phyloP scores from a whole-genome alignment of 2,329 filamentous ascomycete genomes.

The Diaporthe caulivora region DNA sequence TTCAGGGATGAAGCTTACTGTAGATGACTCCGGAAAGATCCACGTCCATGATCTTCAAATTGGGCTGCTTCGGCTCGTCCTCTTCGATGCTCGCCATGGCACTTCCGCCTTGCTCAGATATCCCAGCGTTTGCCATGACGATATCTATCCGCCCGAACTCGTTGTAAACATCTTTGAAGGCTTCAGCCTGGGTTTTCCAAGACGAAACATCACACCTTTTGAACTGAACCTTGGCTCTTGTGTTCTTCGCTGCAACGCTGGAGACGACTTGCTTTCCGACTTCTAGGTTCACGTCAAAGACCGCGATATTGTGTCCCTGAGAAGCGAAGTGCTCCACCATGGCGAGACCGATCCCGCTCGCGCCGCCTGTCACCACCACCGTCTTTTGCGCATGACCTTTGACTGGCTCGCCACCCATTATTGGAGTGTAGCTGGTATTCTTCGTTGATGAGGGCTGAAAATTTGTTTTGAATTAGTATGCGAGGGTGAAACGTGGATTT shows the following conservation, averaged over 20 bases:
- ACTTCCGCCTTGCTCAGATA: conserved; percentile 55
- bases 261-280: conserved; percentile 44
- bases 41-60: conserved; percentile 53
- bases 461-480: not conserved
- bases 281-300: conserved; percentile 50
- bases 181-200: conserved; percentile 50
- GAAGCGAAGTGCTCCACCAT: conserved; percentile 52
- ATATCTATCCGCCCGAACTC: conserved; percentile 53
- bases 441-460: too few relatives aligned
- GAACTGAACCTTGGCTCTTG: conserved; percentile 47
- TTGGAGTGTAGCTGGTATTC: rapidly evolving
- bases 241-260: conserved; percentile 45
- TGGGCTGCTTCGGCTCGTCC: conserved; percentile 50
- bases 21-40: conserved; percentile 57
- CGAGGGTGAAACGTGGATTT: not conserved
- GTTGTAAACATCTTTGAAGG: conserved; percentile 45
- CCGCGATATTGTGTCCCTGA: conserved; percentile 48
- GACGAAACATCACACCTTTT: conserved; percentile 52
- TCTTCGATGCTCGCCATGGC: conserved; percentile 45
- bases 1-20: conserved; percentile 49
- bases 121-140: conserved; percentile 64
- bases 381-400: conserved; percentile 38
- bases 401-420: not conserved
- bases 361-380: conserved; percentile 52
- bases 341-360: conserved; percentile 51